Evolutionary conservation across 352 stramenopile species (phyloP).

Genomic region (Phytophthora litchii): DNA sequence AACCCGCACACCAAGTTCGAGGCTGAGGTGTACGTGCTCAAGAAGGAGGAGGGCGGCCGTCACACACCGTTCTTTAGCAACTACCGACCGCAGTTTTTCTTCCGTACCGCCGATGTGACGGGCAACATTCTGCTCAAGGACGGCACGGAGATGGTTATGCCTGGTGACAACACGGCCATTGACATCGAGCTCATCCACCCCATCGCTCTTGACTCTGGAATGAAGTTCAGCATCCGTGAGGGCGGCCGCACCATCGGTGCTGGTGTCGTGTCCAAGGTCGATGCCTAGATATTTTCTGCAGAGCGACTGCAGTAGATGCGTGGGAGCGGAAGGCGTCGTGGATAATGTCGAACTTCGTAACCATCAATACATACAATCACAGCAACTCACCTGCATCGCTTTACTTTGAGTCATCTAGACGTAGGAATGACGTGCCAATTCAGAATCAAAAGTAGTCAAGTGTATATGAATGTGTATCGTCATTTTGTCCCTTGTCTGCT

Average conservation of each 20-base stretch:
- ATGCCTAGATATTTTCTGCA: constrained; percentile 59
- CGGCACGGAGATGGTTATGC: constrained; percentile 94
- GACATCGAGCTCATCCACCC: constrained; percentile 93
- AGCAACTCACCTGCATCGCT: constrained; percentile 2
- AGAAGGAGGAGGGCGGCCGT: constrained; percentile 95
- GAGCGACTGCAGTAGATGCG: constrained; percentile 27
- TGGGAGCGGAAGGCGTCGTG: constrained; percentile 11
- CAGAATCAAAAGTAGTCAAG: too few relatives aligned
- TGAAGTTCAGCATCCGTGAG: constrained; percentile 97
- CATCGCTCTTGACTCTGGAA: constrained; percentile 91
- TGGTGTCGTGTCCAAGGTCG: constrained; percentile 94
- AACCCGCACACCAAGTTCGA: constrained; percentile 93
- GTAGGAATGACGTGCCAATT: too few relatives aligned
- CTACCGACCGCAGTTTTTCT: constrained; percentile 98
- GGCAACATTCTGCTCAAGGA: constrained; percentile 89
- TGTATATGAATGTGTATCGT: constrained; percentile 38
- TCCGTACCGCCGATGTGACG: constrained; percentile 96
- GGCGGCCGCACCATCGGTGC: constrained; percentile 96
- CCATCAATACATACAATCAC: constrained; percentile 34
- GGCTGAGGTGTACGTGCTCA: constrained; percentile 96
- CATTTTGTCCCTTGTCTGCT: constrained; percentile 29
- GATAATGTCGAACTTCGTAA: constrained; percentile 16
- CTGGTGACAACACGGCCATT: constrained; percentile 95
- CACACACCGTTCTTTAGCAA: constrained; percentile 98
- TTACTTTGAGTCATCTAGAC: too few relatives aligned